Conservation (phyloP, 345 rosid genomes). For the Isatis tinctoria region DNA sequence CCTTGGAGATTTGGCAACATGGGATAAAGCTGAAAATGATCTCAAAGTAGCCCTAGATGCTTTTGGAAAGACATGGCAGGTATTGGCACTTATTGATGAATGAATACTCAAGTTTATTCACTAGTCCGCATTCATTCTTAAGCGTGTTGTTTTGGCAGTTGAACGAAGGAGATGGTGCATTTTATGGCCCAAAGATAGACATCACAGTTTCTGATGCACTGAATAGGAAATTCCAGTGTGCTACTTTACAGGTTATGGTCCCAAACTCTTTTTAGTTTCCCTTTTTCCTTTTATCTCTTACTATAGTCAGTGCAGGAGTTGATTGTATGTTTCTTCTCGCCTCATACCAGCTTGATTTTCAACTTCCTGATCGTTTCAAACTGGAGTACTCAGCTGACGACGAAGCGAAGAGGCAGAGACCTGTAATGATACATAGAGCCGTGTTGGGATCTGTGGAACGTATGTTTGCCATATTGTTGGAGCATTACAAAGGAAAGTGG, state of each 20-base stretch:
- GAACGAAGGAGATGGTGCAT: slow-evolving; percentile 94
- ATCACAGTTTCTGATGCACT: slow-evolving; percentile 94
- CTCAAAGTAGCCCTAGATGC: slow-evolving; percentile 71
- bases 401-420: slow-evolving; percentile 74
- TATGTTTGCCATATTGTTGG: slow-evolving; percentile 87
- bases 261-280: not conserved
- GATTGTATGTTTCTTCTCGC: slow-evolving; percentile 15
- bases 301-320: slow-evolving; percentile 8
- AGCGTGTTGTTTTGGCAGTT: slow-evolving; percentile 45
- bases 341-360: slow-evolving; percentile 83
- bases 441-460: slow-evolving; percentile 95
- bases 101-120: not conserved
- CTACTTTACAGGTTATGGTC: slow-evolving; percentile 77
- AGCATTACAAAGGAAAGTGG: slow-evolving; percentile 98
- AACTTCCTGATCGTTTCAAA: slow-evolving; percentile 77
- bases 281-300: not conserved
- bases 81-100: slow-evolving; percentile 22
- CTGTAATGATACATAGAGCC: slow-evolving; percentile 97
- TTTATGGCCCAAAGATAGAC: slow-evolving; percentile 98
- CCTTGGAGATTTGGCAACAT: slow-evolving; percentile 70
- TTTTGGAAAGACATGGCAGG: slow-evolving; percentile 90
- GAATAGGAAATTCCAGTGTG: slow-evolving; percentile 93
- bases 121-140: not conserved
- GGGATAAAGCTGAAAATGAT: slow-evolving; percentile 89
- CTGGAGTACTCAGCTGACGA: slow-evolving; percentile 85